Conservation (phyloP, 768 basidiomycete species). For the Auricularia heimuer region DNA sequence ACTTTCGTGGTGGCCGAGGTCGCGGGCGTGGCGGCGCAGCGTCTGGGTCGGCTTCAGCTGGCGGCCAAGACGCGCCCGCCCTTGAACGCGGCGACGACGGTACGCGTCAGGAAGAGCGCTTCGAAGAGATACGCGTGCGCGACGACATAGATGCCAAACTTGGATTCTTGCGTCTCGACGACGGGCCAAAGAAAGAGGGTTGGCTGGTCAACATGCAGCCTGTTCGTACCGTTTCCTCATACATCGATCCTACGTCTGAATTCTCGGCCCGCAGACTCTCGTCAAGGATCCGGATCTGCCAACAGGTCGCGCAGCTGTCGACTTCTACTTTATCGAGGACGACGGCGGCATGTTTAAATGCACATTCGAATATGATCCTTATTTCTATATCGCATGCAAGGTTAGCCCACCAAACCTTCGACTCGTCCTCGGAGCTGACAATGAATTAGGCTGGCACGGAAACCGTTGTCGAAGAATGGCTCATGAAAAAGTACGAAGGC, state of each 20-base stretch:
- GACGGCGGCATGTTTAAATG: constrained; percentile 95
- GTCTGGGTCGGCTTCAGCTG: constrained; percentile 16
- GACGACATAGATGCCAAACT: constrained; percentile 93
- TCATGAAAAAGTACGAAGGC: constrained; percentile 88
- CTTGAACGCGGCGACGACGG: constrained; percentile 83
- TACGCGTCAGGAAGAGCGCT: constrained; percentile 73
- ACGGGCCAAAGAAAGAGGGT: constrained; percentile 69
- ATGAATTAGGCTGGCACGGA: constrained; percentile 64
- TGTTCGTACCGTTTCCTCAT: constrained; percentile 36
- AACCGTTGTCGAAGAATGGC: constrained; percentile 88
- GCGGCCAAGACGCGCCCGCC: constrained; percentile 26
- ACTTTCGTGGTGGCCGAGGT: constrained; percentile 36
- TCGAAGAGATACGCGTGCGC: constrained; percentile 62
- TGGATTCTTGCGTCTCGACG: constrained; percentile 74
- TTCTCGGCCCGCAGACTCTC: constrained; percentile 46
- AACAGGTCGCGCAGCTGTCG: constrained; percentile 80
- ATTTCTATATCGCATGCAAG: constrained; percentile 89
- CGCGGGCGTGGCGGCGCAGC: constrained; percentile 28
- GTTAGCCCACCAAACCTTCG: constrained; percentile 33
- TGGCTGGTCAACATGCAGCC: constrained; percentile 99
- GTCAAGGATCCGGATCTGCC: constrained; percentile 80
- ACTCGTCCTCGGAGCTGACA: constrained; percentile 4
- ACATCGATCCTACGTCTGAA: background rate
- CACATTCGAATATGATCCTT: constrained; percentile 87
- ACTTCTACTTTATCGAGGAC: constrained; percentile 96